Evolutionary conservation across 1,139 yeast species (phyloP), one percentile per base, ranked within the genome.

Genomic region (Kodamaea plutei): DNA sequence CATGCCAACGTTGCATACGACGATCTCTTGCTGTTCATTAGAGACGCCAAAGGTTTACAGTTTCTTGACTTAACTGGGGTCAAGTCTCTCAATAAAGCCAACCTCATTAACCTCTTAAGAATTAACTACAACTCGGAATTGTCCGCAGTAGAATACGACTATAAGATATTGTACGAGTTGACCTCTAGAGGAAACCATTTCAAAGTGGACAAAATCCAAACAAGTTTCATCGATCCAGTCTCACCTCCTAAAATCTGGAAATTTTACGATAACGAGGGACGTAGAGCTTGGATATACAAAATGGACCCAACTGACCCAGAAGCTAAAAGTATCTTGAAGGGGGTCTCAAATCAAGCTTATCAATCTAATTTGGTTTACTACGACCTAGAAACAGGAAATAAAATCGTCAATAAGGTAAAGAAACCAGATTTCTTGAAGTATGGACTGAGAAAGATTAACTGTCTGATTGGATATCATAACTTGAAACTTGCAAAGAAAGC

Each of bases 211-310:
- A 64, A 64, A 2, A 37, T 48, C 10, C 53, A 54, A 36, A 48
- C 47, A 30, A 52, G 59, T 20, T 49, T 54, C 40, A 38, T 53
- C 29, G 57, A 56, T 31, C 48, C 50, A 19, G 38, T 44, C 4
- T 39, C 36, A 32, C 45, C 43, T 7, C 70, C 70, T 1, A 58
- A 56, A 28, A 54, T 72, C 33, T 64, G 82, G 85, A 66, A 63
- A 50, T 69, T 64, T 47, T 75, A 56, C 45, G 80, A 58, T 54
- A 76, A 63, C 47, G 76, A 65, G 56, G 94, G 95, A 5, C 68
- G 95, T 41, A 67, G 96, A 39, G 79, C 84, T n/a, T 87, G 95
- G 95, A 54, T 84, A 13, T 82, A 77, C 51, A 75, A 73, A 48
- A 58, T 76, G 15, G 69, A 62, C 10, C 46, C 56, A 11, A 37